Percentiles rank a stretch among this genome's conserved stretches.
phyloP scores from a whole-genome alignment of 129 eudicot species.

The Arctium minus region DNA sequence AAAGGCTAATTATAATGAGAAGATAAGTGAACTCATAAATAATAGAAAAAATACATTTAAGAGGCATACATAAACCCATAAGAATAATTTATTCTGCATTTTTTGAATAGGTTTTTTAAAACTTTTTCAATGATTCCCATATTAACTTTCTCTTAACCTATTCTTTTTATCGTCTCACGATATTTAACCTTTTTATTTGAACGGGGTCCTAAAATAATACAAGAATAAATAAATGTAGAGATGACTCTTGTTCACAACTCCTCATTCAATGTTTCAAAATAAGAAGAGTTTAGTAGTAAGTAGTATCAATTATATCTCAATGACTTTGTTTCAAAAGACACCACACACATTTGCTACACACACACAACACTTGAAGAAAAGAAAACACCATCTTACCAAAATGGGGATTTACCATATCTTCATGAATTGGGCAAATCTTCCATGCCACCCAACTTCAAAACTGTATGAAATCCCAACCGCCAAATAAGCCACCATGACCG shows the following conservation, averaged over 20 bases:
- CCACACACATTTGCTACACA: constrained; percentile 19
- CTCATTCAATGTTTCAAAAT: constrained; percentile 7
- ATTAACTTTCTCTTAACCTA: not conserved
- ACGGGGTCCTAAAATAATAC: too few relatives aligned
- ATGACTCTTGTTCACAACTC: constrained; percentile 15
- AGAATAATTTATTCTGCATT: too few relatives aligned
- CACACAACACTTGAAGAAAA: constrained; percentile 8
- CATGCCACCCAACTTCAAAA: constrained; percentile 18
- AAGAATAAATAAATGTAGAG: constrained; percentile 1
- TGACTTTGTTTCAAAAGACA: constrained; percentile 25
- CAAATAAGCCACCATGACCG: constrained; percentile 12
- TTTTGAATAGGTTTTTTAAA: too few relatives aligned
- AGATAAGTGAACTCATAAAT: not conserved
- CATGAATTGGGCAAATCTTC: not conserved
- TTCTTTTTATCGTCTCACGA: not conserved
- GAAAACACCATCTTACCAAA: constrained; percentile 19
- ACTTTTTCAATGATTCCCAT: not conserved
- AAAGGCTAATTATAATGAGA: not conserved
- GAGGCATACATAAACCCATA: too few relatives aligned
- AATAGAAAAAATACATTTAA: not conserved
- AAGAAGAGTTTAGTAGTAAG: not conserved
- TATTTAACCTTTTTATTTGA: not conserved
- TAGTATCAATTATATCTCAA: constrained; percentile 1
- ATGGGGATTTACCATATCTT: constrained; percentile 16
- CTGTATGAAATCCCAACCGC: constrained; percentile 7